phyloP scores from a whole-genome alignment of 345 rosid species.

The Erucastrum elatum region DNA sequence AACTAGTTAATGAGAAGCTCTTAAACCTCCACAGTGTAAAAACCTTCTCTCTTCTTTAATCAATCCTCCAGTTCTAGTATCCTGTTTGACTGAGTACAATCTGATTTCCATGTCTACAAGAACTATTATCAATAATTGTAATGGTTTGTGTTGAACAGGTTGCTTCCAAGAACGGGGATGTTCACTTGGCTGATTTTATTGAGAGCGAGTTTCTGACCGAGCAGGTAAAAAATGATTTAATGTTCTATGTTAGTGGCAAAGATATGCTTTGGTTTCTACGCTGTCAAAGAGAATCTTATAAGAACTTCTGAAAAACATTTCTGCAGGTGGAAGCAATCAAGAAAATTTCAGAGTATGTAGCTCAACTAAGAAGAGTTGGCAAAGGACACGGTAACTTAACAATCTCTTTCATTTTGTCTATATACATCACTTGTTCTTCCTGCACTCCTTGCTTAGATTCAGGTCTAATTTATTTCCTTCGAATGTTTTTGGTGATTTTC shows the following conservation, averaged over 20 bases:
- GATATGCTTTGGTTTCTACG: constrained; percentile 6
- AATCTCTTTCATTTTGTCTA: background rate
- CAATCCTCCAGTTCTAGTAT: background rate
- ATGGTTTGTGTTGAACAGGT: constrained; percentile 54
- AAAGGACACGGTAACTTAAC: constrained; percentile 72
- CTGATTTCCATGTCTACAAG: too few relatives aligned
- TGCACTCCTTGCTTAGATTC: background rate
- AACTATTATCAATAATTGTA: too few relatives aligned
- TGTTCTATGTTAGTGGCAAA: constrained; percentile 12
- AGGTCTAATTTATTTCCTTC: background rate
- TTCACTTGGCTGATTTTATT: constrained; percentile 67
- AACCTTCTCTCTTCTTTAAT: background rate
- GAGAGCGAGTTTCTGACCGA: constrained; percentile 71
- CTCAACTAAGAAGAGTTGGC: constrained; percentile 68
- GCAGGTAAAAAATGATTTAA: constrained; percentile 52
- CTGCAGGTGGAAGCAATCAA: constrained; percentile 66
- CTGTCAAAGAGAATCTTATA: constrained; percentile 14
- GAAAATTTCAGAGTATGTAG: constrained; percentile 60
- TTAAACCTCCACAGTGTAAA: constrained; percentile 69
- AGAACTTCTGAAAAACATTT: background rate
- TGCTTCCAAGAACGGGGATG: constrained; percentile 64
- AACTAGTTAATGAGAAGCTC: constrained; percentile 83
- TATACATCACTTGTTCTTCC: background rate
- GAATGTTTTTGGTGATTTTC: constrained; percentile 29
- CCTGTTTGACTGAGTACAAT: background rate